These are phyloP conservation scores for Trichoderma gracile DNA, from an alignment of 2,329 filamentous ascomycete species.

Conservation along the genomic window DNA sequence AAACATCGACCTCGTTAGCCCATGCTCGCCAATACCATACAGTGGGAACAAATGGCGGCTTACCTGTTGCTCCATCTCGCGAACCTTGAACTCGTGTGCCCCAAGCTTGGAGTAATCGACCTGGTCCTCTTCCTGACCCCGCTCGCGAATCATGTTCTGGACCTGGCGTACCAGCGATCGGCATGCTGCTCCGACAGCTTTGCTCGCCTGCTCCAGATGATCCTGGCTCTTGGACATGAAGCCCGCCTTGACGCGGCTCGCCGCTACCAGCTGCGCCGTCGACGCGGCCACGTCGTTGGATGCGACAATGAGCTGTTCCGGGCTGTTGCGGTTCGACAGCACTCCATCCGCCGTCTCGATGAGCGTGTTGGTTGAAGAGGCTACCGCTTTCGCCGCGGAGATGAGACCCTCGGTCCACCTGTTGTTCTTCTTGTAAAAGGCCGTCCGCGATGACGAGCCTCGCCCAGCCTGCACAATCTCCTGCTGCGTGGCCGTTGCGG, in stretches of 20 bases:
- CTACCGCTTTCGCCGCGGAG: slow-evolving; percentile 94
- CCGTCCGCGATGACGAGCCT: slow-evolving; percentile 81
- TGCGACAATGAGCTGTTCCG: slow-evolving; percentile 95
- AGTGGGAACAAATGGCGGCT: slow-evolving; percentile 28
- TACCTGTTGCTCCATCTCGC: slow-evolving; percentile 99
- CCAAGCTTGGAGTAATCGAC: slow-evolving; percentile 88
- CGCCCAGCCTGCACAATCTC: slow-evolving; percentile 95
- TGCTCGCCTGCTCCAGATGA: slow-evolving; percentile 83
- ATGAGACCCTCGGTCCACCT: slow-evolving; percentile 98
- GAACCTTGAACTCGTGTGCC: slow-evolving; percentile 95
- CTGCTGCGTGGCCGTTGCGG: slow-evolving; percentile 87
- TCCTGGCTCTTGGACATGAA: slow-evolving; percentile 99
- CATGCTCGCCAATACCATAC: neutral
- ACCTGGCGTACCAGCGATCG: slow-evolving; percentile 87
- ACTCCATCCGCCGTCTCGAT: slow-evolving; percentile 98
- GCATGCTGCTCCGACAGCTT: slow-evolving; percentile 89
- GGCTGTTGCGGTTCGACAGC: slow-evolving; percentile 85
- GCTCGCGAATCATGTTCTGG: slow-evolving; percentile 88
- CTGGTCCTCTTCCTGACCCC: slow-evolving; percentile 76
- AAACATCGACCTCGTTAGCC: neutral
- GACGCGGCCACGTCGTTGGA: slow-evolving; percentile 96
- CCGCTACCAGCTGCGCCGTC: slow-evolving; percentile 94
- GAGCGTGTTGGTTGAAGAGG: slow-evolving; percentile 87
- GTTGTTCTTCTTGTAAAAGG: slow-evolving; percentile 99
- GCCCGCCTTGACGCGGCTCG: slow-evolving; percentile 91